Evolutionary conservation across 306 rosid genomes (phyloP).

Genomic region (Sechiopsis laciniata): DNA sequence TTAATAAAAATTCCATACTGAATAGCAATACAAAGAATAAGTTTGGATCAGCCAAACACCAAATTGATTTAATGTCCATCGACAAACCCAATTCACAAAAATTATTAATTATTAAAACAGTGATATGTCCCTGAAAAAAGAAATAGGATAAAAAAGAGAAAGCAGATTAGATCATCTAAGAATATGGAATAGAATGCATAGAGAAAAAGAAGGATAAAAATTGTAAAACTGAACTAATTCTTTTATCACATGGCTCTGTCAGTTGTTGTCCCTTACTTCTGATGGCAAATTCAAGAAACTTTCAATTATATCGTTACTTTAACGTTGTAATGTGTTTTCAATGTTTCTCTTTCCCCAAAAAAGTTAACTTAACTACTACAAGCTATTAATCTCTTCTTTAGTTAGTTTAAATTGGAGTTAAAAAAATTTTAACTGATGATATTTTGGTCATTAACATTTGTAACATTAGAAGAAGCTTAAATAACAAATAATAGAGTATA

Average conservation of each 20-base stretch:
- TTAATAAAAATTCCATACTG: slow-evolving; percentile 1
- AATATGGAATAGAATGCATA: slow-evolving; percentile 2
- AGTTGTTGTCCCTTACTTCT: slow-evolving; percentile 4
- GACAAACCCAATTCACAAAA: slow-evolving; percentile 4
- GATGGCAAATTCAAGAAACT: slow-evolving; percentile 9
- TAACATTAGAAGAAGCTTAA: not conserved
- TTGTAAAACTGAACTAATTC: not conserved
- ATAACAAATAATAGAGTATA: not conserved
- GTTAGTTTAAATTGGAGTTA: too few relatives aligned
- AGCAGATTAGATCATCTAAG: slow-evolving; percentile 19
- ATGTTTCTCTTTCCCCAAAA: not conserved
- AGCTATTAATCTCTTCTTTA: not conserved
- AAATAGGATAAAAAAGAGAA: not conserved
- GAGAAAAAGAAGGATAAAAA: slow-evolving; percentile 4
- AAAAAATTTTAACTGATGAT: too few relatives aligned
- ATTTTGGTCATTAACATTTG: too few relatives aligned
- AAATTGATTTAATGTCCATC: slow-evolving; percentile 12
- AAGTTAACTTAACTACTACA: not conserved
- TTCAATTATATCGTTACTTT: not conserved
- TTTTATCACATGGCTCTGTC: slow-evolving; percentile 24
- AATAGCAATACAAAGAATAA: not conserved
- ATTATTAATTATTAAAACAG: slow-evolving; percentile 1
- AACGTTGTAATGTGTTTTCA: not conserved
- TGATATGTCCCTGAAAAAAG: slow-evolving; percentile 8
- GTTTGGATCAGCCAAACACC: slow-evolving; percentile 10